Evolutionary conservation across 2,329 filamentous ascomycete species (phyloP), one percentile per base, ranked within the genome.

Genomic region (Colletotrichum karsti): DNA sequence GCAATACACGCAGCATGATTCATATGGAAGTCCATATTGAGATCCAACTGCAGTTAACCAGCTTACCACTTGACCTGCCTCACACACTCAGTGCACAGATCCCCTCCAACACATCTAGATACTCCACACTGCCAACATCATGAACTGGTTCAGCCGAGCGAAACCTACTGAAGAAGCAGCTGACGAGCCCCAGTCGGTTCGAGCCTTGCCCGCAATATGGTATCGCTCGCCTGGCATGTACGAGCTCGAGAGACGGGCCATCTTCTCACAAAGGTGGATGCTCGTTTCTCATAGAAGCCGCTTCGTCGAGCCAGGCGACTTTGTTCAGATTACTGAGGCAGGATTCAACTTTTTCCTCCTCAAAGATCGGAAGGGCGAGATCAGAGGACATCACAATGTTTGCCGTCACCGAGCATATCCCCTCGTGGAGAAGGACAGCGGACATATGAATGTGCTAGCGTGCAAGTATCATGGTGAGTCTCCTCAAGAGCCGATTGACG

Each of bases 191-290:
- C 66, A 62, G n/a, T 44, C 71, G 7, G 62, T 61, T 10, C 63
- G 62, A 12, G 73, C 73, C 15, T 64, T 74, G 28, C 73, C 73
- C 5, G 70, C 72, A 1, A 44, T 69, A 9, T 74, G 71, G 72
- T 74, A 74, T 28, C 54, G 46, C 12, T 68, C 65, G 0, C 69
- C 71, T 10, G 78, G 77, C 42, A 79, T 82, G 74, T 82, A 81
- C 69, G 75, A 80, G 67, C 73, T 82, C 5, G 80, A 81, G 64
- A 72, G 79, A 35, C 74, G 79, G n/a, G 77, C 80, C 12, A 79
- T 82, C 35, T 81, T 81, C 71, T 80, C 78, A 2, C 75, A 76
- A 69, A 73, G 72, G 55, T 79, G 76, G 77, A 48, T 77, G 18
- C 73, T 72, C 54, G 67, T 76, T 22, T 69, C 71, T 18, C 75